Evolutionary conservation across 2,329 filamentous ascomycete species (phyloP).

Genomic region (Colletotrichum cuscutae): DNA sequence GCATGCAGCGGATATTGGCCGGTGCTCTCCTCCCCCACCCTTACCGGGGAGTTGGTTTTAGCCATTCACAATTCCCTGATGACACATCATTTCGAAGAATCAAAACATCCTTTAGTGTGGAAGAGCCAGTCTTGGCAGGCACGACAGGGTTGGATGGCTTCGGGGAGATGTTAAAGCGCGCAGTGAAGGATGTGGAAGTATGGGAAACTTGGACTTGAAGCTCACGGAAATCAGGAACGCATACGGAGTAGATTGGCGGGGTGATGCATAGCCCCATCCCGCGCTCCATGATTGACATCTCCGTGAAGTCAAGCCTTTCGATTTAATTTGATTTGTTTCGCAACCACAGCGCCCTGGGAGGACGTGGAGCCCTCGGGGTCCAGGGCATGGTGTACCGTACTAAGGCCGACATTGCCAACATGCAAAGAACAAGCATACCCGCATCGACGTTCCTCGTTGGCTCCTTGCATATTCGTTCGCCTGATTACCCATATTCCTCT

Average conservation of each 20-base stretch:
- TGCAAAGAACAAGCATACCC: not conserved
- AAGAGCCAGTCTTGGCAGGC: too few species aligned
- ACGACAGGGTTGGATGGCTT: too few species aligned
- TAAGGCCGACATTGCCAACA: not conserved
- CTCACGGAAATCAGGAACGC: not conserved
- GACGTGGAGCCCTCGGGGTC: not conserved
- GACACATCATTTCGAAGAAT: not conserved
- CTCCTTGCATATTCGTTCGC: too few species aligned
- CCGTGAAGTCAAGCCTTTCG: conserved; percentile 12
- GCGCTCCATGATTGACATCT: not conserved
- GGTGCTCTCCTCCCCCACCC: not conserved
- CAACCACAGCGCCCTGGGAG: too few species aligned
- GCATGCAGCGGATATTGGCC: not conserved
- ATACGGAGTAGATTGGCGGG: not conserved
- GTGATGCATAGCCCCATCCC: not conserved
- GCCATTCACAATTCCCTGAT: not conserved
- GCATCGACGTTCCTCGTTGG: not conserved
- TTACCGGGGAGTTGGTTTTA: not conserved
- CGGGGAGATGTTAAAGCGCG: too few species aligned
- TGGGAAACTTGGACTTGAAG: not conserved
- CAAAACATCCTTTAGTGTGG: not conserved
- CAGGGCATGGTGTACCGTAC: not conserved
- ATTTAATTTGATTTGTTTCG: not conserved
- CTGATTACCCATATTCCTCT: too few species aligned
- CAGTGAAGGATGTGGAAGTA: not conserved